A percentile compares a stretch with the other conserved stretches of the same genome.
phyloP scores from a whole-genome alignment of 2,329 filamentous ascomycete genomes.

The Fusarium napiforme region DNA sequence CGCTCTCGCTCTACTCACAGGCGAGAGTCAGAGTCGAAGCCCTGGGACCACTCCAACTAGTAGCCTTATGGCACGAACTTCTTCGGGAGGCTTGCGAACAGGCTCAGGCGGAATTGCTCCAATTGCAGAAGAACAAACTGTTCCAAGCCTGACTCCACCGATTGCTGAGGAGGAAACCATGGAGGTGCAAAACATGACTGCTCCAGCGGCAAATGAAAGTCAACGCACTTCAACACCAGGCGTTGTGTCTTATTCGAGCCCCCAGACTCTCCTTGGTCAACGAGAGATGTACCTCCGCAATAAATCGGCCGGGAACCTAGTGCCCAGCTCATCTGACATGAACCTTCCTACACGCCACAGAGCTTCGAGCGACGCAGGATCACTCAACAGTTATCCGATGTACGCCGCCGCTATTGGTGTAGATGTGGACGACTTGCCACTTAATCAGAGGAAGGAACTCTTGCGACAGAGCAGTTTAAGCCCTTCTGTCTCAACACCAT shows the following conservation, averaged over 20 bases:
- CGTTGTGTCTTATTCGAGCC: constrained; percentile 61
- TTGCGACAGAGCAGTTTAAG: constrained; percentile 65
- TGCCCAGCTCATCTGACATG: constrained; percentile 43
- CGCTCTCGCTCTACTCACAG: constrained; percentile 41
- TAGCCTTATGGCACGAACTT: constrained; percentile 33
- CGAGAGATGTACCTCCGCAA: constrained; percentile 65
- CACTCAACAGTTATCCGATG: constrained; percentile 52
- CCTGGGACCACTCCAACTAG: constrained; percentile 36
- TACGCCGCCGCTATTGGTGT: constrained; percentile 47
- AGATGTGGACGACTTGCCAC: constrained; percentile 75
- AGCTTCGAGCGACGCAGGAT: constrained; percentile 55
- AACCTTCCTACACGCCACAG: constrained; percentile 43
- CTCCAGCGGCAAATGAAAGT: constrained; percentile 37
- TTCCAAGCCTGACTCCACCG: constrained; percentile 18
- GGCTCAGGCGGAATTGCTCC: constrained; percentile 51
- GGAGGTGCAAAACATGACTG: constrained; percentile 26
- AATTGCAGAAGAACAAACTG: constrained; percentile 57
- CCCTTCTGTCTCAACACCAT: constrained; percentile 42
- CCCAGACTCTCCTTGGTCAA: constrained; percentile 66
- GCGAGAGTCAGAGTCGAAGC: constrained; percentile 38
- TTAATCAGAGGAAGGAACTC: constrained; percentile 73
- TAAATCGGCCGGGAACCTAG: constrained; percentile 59
- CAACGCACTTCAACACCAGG: constrained; percentile 54
- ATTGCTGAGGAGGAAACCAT: constrained; percentile 31
- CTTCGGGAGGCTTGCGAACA: constrained; percentile 41